Conservation (phyloP, 78 protist genomes). For the Salpingoeca rosetta region DNA sequence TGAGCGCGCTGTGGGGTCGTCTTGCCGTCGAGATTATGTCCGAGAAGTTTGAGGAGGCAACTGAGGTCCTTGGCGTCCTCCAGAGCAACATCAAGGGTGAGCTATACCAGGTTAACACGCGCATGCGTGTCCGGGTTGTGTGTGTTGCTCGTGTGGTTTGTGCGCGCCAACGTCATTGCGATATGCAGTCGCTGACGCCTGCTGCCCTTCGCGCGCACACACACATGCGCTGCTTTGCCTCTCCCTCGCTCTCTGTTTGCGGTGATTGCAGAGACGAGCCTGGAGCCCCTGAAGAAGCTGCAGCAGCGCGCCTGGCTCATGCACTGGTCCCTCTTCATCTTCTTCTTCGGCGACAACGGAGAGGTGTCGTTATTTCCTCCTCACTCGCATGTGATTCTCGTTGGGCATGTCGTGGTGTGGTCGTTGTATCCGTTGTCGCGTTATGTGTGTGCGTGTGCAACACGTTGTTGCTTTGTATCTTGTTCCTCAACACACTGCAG, state of each 20-base stretch:
- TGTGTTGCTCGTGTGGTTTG: not conserved
- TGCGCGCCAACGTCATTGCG: not conserved
- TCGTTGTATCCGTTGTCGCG: no score
- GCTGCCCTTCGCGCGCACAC: not conserved
- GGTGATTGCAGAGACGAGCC: not conserved
- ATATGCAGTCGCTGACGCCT: not conserved
- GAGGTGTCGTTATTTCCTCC: slow-evolving; percentile 19
- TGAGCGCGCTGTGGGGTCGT: slow-evolving; percentile 80
- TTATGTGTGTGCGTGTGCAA: no score
- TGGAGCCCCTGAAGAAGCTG: slow-evolving; percentile 50
- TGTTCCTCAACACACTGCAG: no score
- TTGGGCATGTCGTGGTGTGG: no score
- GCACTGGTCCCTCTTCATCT: slow-evolving; percentile 75
- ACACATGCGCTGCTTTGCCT: not conserved
- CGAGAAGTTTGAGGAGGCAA: slow-evolving; percentile 60
- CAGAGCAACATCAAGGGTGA: slow-evolving; percentile 3
- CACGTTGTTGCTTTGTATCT: no score
- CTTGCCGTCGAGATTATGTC: slow-evolving; percentile 68
- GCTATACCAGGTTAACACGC: not conserved
- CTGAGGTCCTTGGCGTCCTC: slow-evolving; percentile 33
- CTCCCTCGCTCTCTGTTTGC: not conserved
- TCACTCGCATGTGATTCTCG: no score
- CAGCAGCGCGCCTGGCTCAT: slow-evolving; percentile 83
- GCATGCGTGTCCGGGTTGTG: not conserved
- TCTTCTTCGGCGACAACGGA: slow-evolving; percentile 67